Conservation (phyloP, 305 asterid genomes). For the Fraxinus baroniana region DNA sequence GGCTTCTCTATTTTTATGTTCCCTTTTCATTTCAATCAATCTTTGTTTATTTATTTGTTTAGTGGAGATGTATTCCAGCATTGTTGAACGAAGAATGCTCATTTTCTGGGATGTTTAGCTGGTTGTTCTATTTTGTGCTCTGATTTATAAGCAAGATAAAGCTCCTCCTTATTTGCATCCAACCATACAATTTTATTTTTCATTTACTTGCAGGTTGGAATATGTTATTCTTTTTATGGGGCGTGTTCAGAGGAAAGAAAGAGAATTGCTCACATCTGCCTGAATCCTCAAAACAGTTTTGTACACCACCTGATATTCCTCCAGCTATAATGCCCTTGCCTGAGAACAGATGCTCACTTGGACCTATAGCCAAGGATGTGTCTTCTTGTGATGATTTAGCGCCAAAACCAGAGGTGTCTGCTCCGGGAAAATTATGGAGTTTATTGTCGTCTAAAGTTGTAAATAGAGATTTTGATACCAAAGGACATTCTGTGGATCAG, state of each 20-base stretch:
- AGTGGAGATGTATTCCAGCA: background rate
- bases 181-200: slow-evolving; percentile 18
- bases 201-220: slow-evolving; percentile 78
- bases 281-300: slow-evolving; percentile 36
- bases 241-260: slow-evolving; percentile 79
- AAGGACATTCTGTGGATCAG: slow-evolving; percentile 40
- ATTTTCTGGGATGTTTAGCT: background rate
- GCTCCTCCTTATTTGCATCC: slow-evolving; percentile 3
- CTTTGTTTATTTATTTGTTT: background rate
- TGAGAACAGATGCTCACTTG: slow-evolving; percentile 48
- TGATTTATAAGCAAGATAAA: slow-evolving; percentile 7
- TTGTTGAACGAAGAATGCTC: background rate
- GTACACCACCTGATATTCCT: slow-evolving; percentile 46
- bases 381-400: slow-evolving; percentile 30
- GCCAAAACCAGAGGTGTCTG: slow-evolving; percentile 32
- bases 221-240: slow-evolving; percentile 83
- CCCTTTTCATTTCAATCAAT: background rate
- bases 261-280: slow-evolving; percentile 40
- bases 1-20: background rate
- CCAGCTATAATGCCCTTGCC: slow-evolving; percentile 56
- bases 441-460: slow-evolving; percentile 31
- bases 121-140: slow-evolving; percentile 4
- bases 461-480: slow-evolving; percentile 38
- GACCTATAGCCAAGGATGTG: slow-evolving; percentile 41
- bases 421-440: slow-evolving; percentile 41